These are phyloP conservation scores for Nigrospora osmanthi DNA, from an alignment of 2,329 filamentous ascomycete species.

Conservation along the genomic window DNA sequence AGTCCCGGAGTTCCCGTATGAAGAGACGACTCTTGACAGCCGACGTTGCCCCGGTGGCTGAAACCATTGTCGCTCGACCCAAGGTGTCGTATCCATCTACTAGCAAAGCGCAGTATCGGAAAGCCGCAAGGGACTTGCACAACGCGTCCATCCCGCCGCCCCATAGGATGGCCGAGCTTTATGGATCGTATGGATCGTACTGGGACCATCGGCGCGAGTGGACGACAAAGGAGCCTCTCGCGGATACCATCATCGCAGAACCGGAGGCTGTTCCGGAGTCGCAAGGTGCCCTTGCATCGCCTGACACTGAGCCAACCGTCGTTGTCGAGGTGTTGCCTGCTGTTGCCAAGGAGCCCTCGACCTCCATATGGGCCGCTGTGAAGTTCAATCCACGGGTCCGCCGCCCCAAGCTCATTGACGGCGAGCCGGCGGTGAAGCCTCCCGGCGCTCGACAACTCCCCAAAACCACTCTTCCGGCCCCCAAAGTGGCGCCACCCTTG, in stretches of 20 bases:
- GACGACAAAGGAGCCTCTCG: background rate
- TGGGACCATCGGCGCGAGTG: background rate
- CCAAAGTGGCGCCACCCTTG: background rate
- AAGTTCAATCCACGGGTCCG: slow-evolving; percentile 39
- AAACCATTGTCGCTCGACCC: background rate
- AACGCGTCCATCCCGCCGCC: slow-evolving; percentile 10
- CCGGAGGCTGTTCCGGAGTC: too few relatives aligned
- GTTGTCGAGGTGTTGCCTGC: background rate
- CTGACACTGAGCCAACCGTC: too few relatives aligned
- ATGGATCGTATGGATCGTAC: background rate
- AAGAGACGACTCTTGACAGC: too few relatives aligned
- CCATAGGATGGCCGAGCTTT: slow-evolving; percentile 1
- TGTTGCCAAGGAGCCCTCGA: slow-evolving; percentile 8
- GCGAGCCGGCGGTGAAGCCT: background rate
- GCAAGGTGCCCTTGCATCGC: too few relatives aligned
- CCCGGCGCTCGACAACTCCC: background rate
- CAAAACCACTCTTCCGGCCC: background rate
- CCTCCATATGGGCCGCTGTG: slow-evolving; percentile 43
- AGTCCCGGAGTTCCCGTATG: too few relatives aligned
- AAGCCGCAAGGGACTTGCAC: slow-evolving; percentile 14
- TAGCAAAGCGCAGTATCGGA: slow-evolving; percentile 13
- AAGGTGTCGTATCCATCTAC: slow-evolving; percentile 3
- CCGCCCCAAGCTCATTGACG: slow-evolving; percentile 28
- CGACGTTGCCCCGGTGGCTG: too few relatives aligned
- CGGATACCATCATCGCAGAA: too few relatives aligned